Conservation (phyloP, 306 rosid species). For the Casuarina glauca region DNA sequence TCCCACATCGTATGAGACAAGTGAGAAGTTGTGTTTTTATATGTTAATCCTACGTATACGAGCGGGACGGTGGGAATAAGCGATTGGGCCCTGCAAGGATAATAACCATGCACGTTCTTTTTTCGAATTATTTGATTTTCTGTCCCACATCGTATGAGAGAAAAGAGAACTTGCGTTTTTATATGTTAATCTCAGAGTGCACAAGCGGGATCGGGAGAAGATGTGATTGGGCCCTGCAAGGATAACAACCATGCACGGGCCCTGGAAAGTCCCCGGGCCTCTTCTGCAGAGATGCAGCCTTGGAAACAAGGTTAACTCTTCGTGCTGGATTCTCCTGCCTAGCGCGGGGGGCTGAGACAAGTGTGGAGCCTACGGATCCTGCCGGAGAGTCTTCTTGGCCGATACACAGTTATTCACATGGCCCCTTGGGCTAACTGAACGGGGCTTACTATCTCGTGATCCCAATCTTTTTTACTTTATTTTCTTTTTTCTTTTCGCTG, state of each 20-base stretch:
- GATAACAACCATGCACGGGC: not conserved
- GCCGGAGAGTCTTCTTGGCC: constrained; percentile 16
- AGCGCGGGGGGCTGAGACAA: constrained; percentile 30
- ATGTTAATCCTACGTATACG: too few species aligned
- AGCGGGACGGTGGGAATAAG: too few species aligned
- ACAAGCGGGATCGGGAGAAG: not conserved
- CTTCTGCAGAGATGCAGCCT: constrained; percentile 20
- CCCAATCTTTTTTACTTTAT: not conserved
- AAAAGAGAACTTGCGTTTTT: too few species aligned
- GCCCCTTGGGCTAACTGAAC: constrained; percentile 27
- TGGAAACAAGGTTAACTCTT: not conserved
- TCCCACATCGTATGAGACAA: too few species aligned
- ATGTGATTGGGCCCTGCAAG: constrained; percentile 21
- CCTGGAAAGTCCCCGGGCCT: constrained; percentile 49
- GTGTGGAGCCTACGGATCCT: constrained; percentile 32
- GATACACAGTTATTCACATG: constrained; percentile 37
- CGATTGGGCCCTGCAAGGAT: too few species aligned
- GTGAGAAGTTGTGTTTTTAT: too few species aligned
- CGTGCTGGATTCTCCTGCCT: not conserved
- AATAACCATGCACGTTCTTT: too few species aligned
- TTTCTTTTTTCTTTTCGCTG: not conserved
- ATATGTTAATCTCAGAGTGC: too few species aligned
- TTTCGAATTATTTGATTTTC: too few species aligned
- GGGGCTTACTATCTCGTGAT: constrained; percentile 37
- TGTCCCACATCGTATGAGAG: too few species aligned